These are phyloP conservation scores for Euryodendron excelsum DNA, from an alignment of 148 eudicot genomes.

Conservation along the genomic window DNA sequence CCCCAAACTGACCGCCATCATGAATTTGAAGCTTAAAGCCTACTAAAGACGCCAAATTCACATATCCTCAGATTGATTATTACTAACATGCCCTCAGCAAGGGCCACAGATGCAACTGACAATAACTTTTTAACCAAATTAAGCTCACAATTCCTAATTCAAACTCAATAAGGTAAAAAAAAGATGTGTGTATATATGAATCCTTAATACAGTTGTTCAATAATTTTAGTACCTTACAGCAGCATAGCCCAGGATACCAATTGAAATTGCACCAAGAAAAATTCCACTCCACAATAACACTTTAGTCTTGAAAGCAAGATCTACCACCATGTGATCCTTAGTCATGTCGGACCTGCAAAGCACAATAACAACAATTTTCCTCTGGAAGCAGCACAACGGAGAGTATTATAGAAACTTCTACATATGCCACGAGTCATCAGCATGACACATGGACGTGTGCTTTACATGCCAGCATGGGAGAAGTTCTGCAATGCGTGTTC, in stretches of 20 bases:
- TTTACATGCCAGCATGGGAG: no score
- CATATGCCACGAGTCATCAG: no score
- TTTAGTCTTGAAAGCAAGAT: conserved; percentile 54
- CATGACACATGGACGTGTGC: no score
- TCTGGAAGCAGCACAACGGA: conserved; percentile 11
- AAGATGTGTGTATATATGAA: no score
- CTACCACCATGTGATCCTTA: conserved; percentile 72
- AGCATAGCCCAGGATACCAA: conserved; percentile 69
- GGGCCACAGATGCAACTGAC: no score
- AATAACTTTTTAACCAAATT: not conserved
- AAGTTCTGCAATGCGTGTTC: no score
- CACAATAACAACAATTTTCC: not conserved
- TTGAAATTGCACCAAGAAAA: conserved; percentile 59
- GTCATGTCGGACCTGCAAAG: conserved; percentile 66
- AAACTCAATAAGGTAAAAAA: not conserved
- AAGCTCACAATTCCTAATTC: not conserved
- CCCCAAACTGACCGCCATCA: no score
- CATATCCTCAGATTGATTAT: no score
- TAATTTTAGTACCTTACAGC: conserved; percentile 46
- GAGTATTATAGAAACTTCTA: no score
- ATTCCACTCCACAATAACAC: conserved; percentile 67
- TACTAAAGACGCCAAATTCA: no score
- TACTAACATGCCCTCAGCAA: no score
- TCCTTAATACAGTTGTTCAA: not conserved
- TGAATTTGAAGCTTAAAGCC: no score